Base-by-base conservation (phyloP, 2,329 filamentous ascomycete genomes). In the Sporothrix sp. region DNA sequence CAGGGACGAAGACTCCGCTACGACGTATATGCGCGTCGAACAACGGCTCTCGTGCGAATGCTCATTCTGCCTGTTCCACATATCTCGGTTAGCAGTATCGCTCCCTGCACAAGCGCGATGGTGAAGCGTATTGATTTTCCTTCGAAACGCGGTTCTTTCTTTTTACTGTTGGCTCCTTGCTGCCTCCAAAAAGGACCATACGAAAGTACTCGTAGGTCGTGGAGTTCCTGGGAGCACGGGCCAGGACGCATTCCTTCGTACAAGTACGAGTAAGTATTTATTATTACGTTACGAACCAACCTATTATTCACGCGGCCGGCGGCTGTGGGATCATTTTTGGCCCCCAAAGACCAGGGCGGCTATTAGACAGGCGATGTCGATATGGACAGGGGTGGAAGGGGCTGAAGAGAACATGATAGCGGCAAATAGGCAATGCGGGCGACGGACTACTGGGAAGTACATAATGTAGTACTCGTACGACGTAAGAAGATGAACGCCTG, bases 271-370 rank as follows among this genome's bases (percentile, higher is more conserved):
- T n/a, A n/a, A n/a, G n/a, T n/a, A n/a, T n/a, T n/a, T n/a, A n/a
- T n/a, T n/a, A n/a, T n/a, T n/a, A n/a, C n/a, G n/a, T n/a, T n/a
- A n/a, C n/a, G n/a, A n/a, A n/a, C n/a, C n/a, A n/a, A n/a, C 43
- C 28, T 8, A 21, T 37, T 20, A 27, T 20, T 16, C 14, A 20
- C 30, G 18, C 30, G 43, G 43, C n/a, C 43, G 43, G 43, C 43
- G 43, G 30, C 43, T 45, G 43, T 45, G 33, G 30, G 42, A 33
- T 45, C n/a, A 3, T 35, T 45, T 45, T 45, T 45, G 43, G 30
- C 43, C 42, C 42, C 42, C 40, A 43, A 44, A 44, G n/a, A n/a
- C n/a, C n/a, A n/a, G n/a, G n/a, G n/a, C n/a, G n/a, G n/a, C n/a
- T n/a, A n/a, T n/a, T n/a, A n/a, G n/a, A n/a, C n/a, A n/a, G n/a